Evolutionary conservation across 2,329 filamentous ascomycete genomes (phyloP).

Genomic region (Cytospora schulzeri): DNA sequence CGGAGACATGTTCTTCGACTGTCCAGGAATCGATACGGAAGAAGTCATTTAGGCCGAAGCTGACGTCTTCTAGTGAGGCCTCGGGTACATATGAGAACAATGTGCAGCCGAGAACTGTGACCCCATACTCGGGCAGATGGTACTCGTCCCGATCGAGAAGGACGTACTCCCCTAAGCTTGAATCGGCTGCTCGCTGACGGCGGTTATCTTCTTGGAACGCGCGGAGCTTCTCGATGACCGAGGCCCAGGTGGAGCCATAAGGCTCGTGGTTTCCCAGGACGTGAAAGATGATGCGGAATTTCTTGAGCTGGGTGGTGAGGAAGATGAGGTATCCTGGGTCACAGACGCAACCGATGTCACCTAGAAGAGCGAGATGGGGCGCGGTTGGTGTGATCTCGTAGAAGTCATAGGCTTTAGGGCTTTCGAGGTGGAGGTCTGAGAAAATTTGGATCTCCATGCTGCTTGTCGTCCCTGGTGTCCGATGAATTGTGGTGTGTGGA

Average conservation of each 20-base stretch:
- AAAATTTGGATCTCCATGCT: constrained; percentile 47
- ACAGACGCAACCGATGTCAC: constrained; percentile 53
- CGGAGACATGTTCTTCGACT: constrained; percentile 30
- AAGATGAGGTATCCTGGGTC: constrained; percentile 41
- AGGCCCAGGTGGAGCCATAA: constrained; percentile 45
- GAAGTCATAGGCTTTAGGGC: constrained; percentile 49
- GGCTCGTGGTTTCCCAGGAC: constrained; percentile 61
- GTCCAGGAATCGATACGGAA: constrained; percentile 39
- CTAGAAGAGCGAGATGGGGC: constrained; percentile 56
- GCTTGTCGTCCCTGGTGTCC: not conserved
- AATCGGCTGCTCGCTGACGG: constrained; percentile 25
- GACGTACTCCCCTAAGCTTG: constrained; percentile 41
- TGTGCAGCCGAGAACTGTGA: constrained; percentile 40
- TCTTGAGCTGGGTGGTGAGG: constrained; percentile 47
- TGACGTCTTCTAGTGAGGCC: not conserved
- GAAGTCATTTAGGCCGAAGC: constrained; percentile 43
- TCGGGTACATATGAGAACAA: constrained; percentile 7
- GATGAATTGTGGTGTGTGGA: not conserved
- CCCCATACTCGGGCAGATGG: constrained; percentile 32
- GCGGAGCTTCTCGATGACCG: constrained; percentile 35
- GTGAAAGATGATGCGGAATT: constrained; percentile 54
- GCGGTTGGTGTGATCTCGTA: constrained; percentile 51
- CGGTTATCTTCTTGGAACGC: constrained; percentile 37
- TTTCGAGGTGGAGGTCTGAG: constrained; percentile 62
- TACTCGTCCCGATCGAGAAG: constrained; percentile 40